Conservation (phyloP, 805 yeast species). For the Candida piceae region DNA sequence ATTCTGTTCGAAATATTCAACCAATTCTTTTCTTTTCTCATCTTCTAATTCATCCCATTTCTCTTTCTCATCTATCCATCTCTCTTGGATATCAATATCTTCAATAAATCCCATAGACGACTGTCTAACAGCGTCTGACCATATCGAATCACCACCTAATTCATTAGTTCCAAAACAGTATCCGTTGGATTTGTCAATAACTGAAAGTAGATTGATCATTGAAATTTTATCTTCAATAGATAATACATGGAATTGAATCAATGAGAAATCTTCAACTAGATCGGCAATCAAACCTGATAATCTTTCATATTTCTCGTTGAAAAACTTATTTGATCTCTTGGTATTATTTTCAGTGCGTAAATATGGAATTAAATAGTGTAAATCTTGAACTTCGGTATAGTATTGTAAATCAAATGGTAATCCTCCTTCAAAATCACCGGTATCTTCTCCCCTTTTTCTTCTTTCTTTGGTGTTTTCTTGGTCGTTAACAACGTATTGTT, state of each 20-base stretch:
- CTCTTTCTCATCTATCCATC: constrained; percentile 89
- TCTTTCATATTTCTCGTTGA: constrained; percentile 39
- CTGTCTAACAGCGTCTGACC: constrained; percentile 94
- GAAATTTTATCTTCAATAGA: constrained; percentile 88
- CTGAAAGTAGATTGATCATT: constrained; percentile 76
- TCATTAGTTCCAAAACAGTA: constrained; percentile 91
- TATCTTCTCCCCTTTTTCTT: constrained; percentile 11
- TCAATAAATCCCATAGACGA: constrained; percentile 48
- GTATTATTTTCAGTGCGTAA: constrained; percentile 70
- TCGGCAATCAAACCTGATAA: constrained; percentile 78
- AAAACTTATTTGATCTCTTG: constrained; percentile 51
- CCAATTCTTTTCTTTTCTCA: constrained; percentile 37
- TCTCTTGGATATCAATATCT: constrained; percentile 77
- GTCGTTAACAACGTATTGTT: constrained; percentile 39
- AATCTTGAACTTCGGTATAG: constrained; percentile 89
- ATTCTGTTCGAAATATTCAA: constrained; percentile 26
- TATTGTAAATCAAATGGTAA: constrained; percentile 79
- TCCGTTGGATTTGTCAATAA: constrained; percentile 89
- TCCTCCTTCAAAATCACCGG: constrained; percentile 45
- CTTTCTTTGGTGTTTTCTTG: constrained; percentile 16
- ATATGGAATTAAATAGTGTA: constrained; percentile 60
- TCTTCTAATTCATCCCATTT: constrained; percentile 63
- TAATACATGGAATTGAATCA: constrained; percentile 84
- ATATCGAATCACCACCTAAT: constrained; percentile 92
- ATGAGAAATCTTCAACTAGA: constrained; percentile 77